Evolutionary conservation across 1,284 basidiomycete species (phyloP), one percentile per base, ranked within the genome.

Genomic region (Trametes hirsuta): DNA sequence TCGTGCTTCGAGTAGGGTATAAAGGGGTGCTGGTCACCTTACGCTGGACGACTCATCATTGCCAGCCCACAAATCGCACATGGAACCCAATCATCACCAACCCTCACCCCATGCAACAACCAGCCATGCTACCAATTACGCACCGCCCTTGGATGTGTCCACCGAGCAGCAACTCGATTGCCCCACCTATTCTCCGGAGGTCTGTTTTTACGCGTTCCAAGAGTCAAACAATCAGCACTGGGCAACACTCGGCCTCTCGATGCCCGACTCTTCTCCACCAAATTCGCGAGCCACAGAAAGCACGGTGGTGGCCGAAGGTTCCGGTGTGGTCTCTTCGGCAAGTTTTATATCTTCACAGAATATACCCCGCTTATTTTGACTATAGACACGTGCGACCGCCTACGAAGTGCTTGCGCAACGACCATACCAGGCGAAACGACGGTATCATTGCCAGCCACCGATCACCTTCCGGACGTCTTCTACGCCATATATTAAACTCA

Each of bases 391-490:
- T 9, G 18, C 21, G 14, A 6, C 46, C 12, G 18, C 53, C 6
- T 62, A 55, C 22, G 41, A 58, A 21, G 35, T 61, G 11, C 59
- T 66, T 15, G 59, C 57, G 0, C 64, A 66, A 15, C 34, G 37
- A 37, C 45, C 18, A 10, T 63, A 66, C 42, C 34, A 54, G 15
- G 54, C 59, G 24, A 63, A 49, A 35, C 56, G 61, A 10, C 56
- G 52, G 6, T 63, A 59, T 34, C n/a, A 51, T 4, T 52, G 36
- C 5, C 36, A 59, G 21, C 37, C 57, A 3, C 53, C 59, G 11
- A 58, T 66, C 36, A 1, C 47, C n/a, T 66, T 63, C 50, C 45
- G 37, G 21, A 61, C 59, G 1, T 45, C 44, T 35, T 41, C 45
- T 22, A 34, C 37, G 21, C 57, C 55, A 11, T 66, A 58, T n/a